Percentiles rank a stretch among this genome's conserved stretches.
These are phyloP conservation scores for Leccinum longicurvipes DNA, from an alignment of 768 basidiomycete species.

Conservation along the genomic window DNA sequence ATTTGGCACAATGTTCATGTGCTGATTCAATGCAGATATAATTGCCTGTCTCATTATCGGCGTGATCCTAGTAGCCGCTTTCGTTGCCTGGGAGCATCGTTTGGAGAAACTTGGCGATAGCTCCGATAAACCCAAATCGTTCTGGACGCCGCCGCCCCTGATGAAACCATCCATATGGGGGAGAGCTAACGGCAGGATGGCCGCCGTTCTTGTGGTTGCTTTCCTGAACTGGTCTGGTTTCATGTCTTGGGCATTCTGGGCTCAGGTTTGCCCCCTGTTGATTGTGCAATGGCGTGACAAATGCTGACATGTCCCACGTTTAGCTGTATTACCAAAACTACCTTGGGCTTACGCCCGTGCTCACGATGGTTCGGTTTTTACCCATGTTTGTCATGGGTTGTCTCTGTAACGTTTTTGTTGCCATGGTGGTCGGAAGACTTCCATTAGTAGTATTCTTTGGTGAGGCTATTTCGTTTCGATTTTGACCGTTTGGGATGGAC, in stretches of 20 bases:
- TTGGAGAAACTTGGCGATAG: slow-evolving; percentile 40
- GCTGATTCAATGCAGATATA: slow-evolving; percentile 47
- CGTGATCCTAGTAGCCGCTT: slow-evolving; percentile 49
- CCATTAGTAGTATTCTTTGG: slow-evolving; percentile 57
- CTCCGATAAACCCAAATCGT: slow-evolving; percentile 17
- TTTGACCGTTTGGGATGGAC: not conserved
- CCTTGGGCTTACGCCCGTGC: slow-evolving; percentile 47
- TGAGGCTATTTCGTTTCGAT: slow-evolving; percentile 21
- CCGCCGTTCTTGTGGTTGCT: slow-evolving; percentile 59
- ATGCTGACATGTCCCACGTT: not conserved
- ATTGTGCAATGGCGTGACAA: not conserved
- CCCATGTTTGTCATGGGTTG: slow-evolving; percentile 71
- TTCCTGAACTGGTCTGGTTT: slow-evolving; percentile 64
- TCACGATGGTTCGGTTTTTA: slow-evolving; percentile 61
- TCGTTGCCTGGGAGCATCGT: slow-evolving; percentile 64
- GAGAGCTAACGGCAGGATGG: slow-evolving; percentile 58
- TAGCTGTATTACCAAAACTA: slow-evolving; percentile 76
- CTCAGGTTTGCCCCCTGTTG: slow-evolving; percentile 30
- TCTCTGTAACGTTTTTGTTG: slow-evolving; percentile 63
- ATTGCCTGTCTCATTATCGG: slow-evolving; percentile 65
- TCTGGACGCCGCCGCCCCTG: slow-evolving; percentile 53
- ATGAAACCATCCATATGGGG: slow-evolving; percentile 64
- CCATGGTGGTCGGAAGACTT: slow-evolving; percentile 52
- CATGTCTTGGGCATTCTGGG: slow-evolving; percentile 52
- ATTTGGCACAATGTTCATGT: slow-evolving; percentile 20